Evolutionary conservation across 805 yeast species (phyloP).

Genomic region (Ogataea haglerorum): DNA sequence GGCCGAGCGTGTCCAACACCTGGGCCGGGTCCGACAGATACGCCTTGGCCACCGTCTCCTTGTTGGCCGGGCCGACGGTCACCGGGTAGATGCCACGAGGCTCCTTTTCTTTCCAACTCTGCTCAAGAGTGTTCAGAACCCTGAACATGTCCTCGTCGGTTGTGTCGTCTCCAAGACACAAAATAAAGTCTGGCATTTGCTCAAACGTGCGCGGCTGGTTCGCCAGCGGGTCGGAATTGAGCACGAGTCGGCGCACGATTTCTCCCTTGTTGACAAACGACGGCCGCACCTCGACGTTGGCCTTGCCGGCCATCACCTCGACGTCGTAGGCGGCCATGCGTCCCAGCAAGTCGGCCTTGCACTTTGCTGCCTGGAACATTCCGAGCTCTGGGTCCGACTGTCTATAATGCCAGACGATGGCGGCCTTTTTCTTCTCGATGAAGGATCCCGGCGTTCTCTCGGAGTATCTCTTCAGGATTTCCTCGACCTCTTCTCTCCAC

Average conservation of each 20-base stretch:
- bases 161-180: constrained; percentile 92
- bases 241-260: constrained; percentile 76
- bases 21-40: constrained; percentile 81
- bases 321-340: constrained; percentile 69
- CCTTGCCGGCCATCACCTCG: constrained; percentile 96
- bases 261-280: constrained; percentile 94
- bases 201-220: constrained; percentile 25
- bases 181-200: constrained; percentile 72
- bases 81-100: constrained; percentile 74
- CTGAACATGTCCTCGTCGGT: constrained; percentile 98
- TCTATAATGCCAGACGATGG: constrained; percentile 97
- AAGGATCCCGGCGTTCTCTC: constrained; percentile 88
- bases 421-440: constrained; percentile 86
- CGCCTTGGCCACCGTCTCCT: constrained; percentile 78
- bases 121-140: constrained; percentile 64
- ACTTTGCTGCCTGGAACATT: constrained; percentile 72
- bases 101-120: constrained; percentile 46
- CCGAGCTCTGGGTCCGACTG: constrained; percentile 94
- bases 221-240: constrained; percentile 54
- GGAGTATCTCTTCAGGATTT: constrained; percentile 69
- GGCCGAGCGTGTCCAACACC: constrained; percentile 79
- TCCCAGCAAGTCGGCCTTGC: constrained; percentile 59
- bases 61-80: constrained; percentile 90
- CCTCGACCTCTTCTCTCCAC: constrained; percentile 85
- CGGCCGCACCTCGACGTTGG: constrained; percentile 97